phyloP scores from a whole-genome alignment of 768 basidiomycete genomes.

The Suillus fuscotomentosus region DNA sequence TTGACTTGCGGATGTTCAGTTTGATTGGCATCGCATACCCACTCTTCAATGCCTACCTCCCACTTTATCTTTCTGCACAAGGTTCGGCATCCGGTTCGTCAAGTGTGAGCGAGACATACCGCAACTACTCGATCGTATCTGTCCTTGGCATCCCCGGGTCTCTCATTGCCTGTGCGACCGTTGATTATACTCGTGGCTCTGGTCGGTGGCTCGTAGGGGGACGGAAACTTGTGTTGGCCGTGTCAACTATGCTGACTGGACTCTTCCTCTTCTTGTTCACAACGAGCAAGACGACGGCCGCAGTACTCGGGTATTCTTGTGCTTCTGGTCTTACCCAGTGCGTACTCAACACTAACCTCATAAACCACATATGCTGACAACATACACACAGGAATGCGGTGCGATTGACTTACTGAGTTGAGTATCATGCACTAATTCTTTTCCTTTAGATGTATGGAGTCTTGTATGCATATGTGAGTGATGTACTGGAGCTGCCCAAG shows the following conservation, averaged over 20 bases:
- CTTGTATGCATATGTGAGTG: constrained; percentile 43
- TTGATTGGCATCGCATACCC: constrained; percentile 55
- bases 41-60: constrained; percentile 51
- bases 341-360: constrained; percentile 13
- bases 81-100: constrained; percentile 23
- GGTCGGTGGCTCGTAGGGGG: constrained; percentile 39
- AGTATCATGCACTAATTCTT: constrained; percentile 3
- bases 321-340: constrained; percentile 41
- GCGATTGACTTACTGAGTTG: constrained; percentile 3
- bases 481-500: background rate
- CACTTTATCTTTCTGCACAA: constrained; percentile 42
- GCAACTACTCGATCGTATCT: constrained; percentile 50
- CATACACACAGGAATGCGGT: constrained; percentile 34
- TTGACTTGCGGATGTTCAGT: constrained; percentile 20
- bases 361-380: background rate
- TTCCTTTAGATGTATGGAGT: constrained; percentile 47
- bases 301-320: constrained; percentile 47
- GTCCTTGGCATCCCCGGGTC: constrained; percentile 48
- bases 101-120: constrained; percentile 35
- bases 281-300: constrained; percentile 38
- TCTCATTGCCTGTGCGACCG: constrained; percentile 42
- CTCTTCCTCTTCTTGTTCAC: constrained; percentile 54
- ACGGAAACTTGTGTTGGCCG: constrained; percentile 45
- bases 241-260: constrained; percentile 43
- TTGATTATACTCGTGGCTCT: constrained; percentile 40